phyloP scores from a whole-genome alignment of 805 yeast species.

The Saccharomycopsis sp. region DNA sequence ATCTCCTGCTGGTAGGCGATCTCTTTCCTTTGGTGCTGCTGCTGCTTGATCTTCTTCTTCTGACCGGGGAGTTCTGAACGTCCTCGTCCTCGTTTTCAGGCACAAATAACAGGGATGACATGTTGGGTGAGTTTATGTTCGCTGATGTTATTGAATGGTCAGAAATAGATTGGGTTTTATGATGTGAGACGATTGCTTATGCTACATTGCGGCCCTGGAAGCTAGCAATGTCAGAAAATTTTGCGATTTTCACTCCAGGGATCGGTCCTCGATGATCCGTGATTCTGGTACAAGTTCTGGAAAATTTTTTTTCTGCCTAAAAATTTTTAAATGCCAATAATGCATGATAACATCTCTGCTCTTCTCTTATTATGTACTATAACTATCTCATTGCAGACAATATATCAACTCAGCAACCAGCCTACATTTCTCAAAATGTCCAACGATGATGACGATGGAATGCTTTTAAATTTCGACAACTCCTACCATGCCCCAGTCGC shows the following conservation, averaged over 20 bases:
- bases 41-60: slow-evolving; percentile 1
- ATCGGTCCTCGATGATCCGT: neutral
- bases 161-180: too few species aligned
- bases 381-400: too few species aligned
- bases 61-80: neutral
- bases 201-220: too few species aligned
- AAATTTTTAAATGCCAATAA: too few species aligned
- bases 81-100: slow-evolving; percentile 4
- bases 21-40: neutral
- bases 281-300: neutral
- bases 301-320: neutral
- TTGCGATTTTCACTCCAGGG: too few species aligned
- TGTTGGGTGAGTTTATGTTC: too few species aligned
- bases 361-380: too few species aligned
- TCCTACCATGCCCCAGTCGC: slow-evolving; percentile 20
- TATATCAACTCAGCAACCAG: neutral
- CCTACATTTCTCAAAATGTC: neutral
- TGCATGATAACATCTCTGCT: too few species aligned
- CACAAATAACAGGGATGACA: slow-evolving; percentile 2
- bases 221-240: too few species aligned
- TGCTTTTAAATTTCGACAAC: slow-evolving; percentile 67
- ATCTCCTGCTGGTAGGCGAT: neutral
- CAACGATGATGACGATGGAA: slow-evolving; percentile 47
- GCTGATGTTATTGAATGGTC: too few species aligned
- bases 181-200: too few species aligned